phyloP scores from a whole-genome alignment of 2,329 filamentous ascomycete species.

The Phialophora expanda region DNA sequence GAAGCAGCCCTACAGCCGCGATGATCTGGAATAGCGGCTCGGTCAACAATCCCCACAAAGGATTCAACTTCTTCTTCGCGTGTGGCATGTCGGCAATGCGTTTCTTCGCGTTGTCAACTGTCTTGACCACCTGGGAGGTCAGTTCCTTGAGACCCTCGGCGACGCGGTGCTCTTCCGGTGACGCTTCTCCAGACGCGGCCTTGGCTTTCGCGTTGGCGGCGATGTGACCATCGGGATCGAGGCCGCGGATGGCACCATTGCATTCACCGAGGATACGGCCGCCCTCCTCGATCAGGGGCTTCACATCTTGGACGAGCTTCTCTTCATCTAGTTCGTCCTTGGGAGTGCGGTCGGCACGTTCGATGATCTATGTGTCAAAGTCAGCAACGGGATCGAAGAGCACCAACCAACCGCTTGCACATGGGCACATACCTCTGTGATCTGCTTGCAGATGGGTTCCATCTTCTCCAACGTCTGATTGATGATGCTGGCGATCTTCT shows the following conservation, averaged over 20 bases:
- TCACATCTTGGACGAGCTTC: conserved; percentile 81
- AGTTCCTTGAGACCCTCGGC: conserved; percentile 85
- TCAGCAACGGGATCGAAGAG: conserved; percentile 7
- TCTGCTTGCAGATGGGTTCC: conserved; percentile 83
- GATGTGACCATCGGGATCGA: conserved; percentile 88
- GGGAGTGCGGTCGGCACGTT: conserved; percentile 77
- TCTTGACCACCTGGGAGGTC: conserved; percentile 77
- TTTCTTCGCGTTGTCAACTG: conserved; percentile 86
- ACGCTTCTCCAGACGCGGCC: conserved; percentile 73
- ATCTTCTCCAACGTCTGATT: conserved; percentile 82
- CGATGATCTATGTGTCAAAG: conserved; percentile 65
- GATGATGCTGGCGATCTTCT: conserved; percentile 74
- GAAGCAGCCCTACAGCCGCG: conserved; percentile 80
- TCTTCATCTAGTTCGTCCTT: conserved; percentile 92
- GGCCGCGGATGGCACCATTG: conserved; percentile 82
- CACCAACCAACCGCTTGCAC: not conserved
- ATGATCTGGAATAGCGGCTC: conserved; percentile 93
- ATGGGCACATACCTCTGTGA: conserved; percentile 69
- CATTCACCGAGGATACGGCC: conserved; percentile 81
- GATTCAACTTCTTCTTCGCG: conserved; percentile 92
- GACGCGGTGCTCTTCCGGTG: conserved; percentile 81
- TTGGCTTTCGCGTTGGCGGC: conserved; percentile 83
- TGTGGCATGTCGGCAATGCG: conserved; percentile 90
- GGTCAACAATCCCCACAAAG: conserved; percentile 79
- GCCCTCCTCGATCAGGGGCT: conserved; percentile 86